Base-by-base conservation (phyloP, 2,329 filamentous ascomycete species). In the Periconia digitata region DNA sequence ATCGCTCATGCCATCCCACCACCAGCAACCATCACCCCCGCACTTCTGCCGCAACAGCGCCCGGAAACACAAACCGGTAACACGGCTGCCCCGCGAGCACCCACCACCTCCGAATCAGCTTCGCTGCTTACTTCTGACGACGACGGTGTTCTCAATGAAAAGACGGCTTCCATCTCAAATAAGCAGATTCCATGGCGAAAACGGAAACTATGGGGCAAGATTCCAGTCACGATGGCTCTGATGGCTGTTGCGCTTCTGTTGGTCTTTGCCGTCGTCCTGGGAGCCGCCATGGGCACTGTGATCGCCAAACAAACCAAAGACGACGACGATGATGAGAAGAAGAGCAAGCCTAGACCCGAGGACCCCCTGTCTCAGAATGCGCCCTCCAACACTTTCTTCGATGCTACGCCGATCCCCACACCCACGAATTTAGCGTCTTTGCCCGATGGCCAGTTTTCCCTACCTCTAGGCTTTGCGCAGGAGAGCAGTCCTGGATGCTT, bases 211-310 rank as follows among this genome's bases (percentile, higher is more conserved):
- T 81, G 76, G 59, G 79, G 79, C 8, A 70, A 60, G 27, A 51
- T 82, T 8, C 79, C 79, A 0, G 61, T 82, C 40, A 80, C 78
- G 68, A 57, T 82, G n/a, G 67, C 76, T 21, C 60, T 80, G 6
- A 59, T 79, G 8, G 66, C 71, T 3, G 65, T 77, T 8, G 58
- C 79, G 2, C 63, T 82, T 46, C 54, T 80, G 13, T 63, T 82
- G 13, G 47, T 74, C 32, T 63, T 71, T 36, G 76, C 76, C 36
- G 73, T 74, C 24, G 71, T 78, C 22, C 70, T 82, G 37, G 80
- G 79, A 43, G 79, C 77, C 45, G 75, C 78, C 6, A 76, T 83
- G 57, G 80, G 80, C 4, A 79, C 78, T 32, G 69, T 82, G 20
- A 60, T 81, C 43, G 76, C 76, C 13, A 78, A 76, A 32, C 63